Evolutionary conservation across 1,139 yeast genomes (phyloP), one percentile per base, ranked within the genome.

Genomic region (Suhomyces ambrosiae): DNA sequence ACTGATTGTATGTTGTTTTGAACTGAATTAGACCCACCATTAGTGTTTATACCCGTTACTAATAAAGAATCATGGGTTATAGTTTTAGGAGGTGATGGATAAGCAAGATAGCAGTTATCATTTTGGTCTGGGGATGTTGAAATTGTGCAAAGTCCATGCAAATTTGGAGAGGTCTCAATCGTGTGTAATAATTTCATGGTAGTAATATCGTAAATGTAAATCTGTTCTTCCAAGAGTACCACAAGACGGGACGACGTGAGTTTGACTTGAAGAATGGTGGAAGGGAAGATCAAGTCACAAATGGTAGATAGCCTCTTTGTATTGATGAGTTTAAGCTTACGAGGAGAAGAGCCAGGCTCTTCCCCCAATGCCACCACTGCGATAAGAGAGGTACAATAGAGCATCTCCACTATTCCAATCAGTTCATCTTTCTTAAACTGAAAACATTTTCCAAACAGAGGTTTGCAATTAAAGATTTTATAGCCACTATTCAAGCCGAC

Each of bases 291-390:
- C 42, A 92, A 74, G 56, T 92, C 97, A 61, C 95, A 89, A 30
- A 85, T 87, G 11, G 82, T 79, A 23, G 80, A 73, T 50, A 72
- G 78, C 41, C 74, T 73, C 57, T 86, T 88, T 2, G 96, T 87
- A 64, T 94, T 92, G 45, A 89, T 72, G 40, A 89, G 82, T 56
- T 81, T 80, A 41, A 92, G 70, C 48, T 89, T 79, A 41, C 97
- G 72, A 10, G 96, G 95, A 7, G 95, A 84, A 52, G 84, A 73
- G 3, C 76, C 76, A 2, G 89, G 82, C 50, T 82, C 89, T 51
- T 88, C 96, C 5, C 96, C 96, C 42, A 83, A 65, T 1, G 95
- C 96, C 3, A 90, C 95, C 8, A 88, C 72, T 1, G 95, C 97
- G 18, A 92, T 74, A 30, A 92, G 71, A 2, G 96, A 86, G 0